Base-by-base conservation (phyloP, 2,329 filamentous ascomycete genomes). In the Fusarium longipes region DNA sequence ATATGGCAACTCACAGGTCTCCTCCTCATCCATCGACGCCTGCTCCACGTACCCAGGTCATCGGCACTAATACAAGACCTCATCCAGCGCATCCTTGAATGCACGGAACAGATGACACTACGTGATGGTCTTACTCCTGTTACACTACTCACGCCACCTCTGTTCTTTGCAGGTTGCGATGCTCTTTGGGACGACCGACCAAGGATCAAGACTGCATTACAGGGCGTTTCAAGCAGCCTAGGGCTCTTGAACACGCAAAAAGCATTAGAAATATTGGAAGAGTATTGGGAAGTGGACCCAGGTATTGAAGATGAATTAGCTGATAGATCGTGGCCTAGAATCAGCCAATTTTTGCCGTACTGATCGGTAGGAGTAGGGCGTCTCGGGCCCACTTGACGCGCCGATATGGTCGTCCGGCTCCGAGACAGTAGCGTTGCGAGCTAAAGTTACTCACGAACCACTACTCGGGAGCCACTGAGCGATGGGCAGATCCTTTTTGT, bases 1-100 rank as follows among this genome's bases (percentile, higher is more conserved):
- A 65, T 68, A 8, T 68, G 65, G 65, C 65, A 68, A 12, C 51
- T 68, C 3, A 68, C 65, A 0, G 65, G 60, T 2, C 51, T 68
- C 3, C 65, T 68, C 0, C 47, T 68, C 1, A 68, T 68, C 10
- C 65, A 68, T 6, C 43, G 65, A 6, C 65, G 65, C n/a, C 27
- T 68, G 9, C 56, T 51, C 17, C 60, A 43, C 10, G 42, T 62
- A 6, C 62, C 47, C 1, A 57, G 65, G 2, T 68, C 65, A 0
- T 68, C 65, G 3, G 4, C 17, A 4, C 35, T 61, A 2, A 39
- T 68, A 2, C 65, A 68, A 14, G 35, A 48, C 8, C 50, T 68
- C 2, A 65, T 68, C 3, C 35, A 50, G 2, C 38, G 57, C 1
- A 62, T 68, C 1, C 35, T 68, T 3, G 56, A 36, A 5, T 38